These are phyloP conservation scores for Irpex sp. DNA, from an alignment of 1,284 basidiomycete genomes.

Conservation along the genomic window DNA sequence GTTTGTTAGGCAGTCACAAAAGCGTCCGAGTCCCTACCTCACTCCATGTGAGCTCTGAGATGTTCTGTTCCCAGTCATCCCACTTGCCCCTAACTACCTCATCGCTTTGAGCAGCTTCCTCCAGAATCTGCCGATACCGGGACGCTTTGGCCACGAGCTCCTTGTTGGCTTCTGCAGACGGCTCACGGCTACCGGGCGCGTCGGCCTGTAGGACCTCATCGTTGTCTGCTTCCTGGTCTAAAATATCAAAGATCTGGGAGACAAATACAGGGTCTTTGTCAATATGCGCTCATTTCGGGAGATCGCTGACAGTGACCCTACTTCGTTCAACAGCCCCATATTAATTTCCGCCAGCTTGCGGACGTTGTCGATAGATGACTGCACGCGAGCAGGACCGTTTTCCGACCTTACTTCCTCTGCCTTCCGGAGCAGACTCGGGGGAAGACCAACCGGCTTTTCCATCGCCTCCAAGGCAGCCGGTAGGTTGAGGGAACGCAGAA, in stretches of 20 bases:
- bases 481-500: constrained; percentile 72
- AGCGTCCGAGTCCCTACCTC: constrained; percentile 45
- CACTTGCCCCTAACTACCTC: constrained; percentile 76
- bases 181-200: constrained; percentile 44
- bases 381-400: constrained; percentile 73
- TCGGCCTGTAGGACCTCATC: constrained; percentile 69
- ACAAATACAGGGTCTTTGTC: not conserved
- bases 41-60: constrained; percentile 67
- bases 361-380: constrained; percentile 72
- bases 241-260: constrained; percentile 76
- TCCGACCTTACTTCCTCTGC: constrained; percentile 82
- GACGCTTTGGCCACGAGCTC: constrained; percentile 69
- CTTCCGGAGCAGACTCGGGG: constrained; percentile 83
- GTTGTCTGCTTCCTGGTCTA: constrained; percentile 88
- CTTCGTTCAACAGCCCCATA: constrained; percentile 71
- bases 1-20: not conserved
- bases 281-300: not conserved
- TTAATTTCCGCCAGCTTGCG: constrained; percentile 65
- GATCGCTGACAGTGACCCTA: constrained; percentile 28
- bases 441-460: constrained; percentile 83
- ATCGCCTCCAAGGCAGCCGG: constrained; percentile 88
- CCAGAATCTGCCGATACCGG: constrained; percentile 71
- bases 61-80: constrained; percentile 81
- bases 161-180: constrained; percentile 79
- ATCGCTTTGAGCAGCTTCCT: constrained; percentile 74